A percentile compares a stretch with the other conserved stretches of the same genome.
Conservation (phyloP, 768 basidiomycete genomes). For the Boletus sensibilis region DNA sequence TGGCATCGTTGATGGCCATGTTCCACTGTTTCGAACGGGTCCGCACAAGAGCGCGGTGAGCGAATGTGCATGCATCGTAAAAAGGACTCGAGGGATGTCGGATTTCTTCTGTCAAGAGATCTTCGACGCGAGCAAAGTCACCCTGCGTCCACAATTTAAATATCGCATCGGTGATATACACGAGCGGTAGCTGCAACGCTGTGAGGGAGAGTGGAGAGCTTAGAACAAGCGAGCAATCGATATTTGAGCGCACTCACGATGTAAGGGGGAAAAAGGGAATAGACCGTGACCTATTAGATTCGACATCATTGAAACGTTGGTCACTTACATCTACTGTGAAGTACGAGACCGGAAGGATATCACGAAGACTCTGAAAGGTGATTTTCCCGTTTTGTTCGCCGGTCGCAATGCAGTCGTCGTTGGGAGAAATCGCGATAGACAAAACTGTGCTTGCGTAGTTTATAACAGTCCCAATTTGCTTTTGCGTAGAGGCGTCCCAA, state of each 20-base stretch:
- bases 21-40: background rate
- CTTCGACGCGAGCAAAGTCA: background rate
- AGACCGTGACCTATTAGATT: background rate
- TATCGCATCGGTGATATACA: background rate
- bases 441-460: background rate
- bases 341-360: constrained; percentile 1
- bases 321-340: background rate
- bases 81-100: background rate
- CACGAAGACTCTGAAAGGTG: background rate
- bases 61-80: background rate
- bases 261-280: accelerated
- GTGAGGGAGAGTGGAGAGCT: background rate
- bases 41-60: background rate
- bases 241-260: background rate
- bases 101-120: background rate
- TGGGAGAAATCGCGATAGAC: background rate
- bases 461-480: background rate
- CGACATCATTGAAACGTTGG: too few relatives aligned
- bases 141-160: constrained; percentile 1
- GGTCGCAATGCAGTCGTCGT: background rate
- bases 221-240: background rate
- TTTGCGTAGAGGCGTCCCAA: background rate
- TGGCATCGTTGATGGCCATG: constrained; percentile 3
- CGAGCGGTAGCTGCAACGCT: background rate
- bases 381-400: constrained; percentile 2